Evolutionary conservation across 768 basidiomycete genomes (phyloP).

Genomic region (Hericium rajendrae): DNA sequence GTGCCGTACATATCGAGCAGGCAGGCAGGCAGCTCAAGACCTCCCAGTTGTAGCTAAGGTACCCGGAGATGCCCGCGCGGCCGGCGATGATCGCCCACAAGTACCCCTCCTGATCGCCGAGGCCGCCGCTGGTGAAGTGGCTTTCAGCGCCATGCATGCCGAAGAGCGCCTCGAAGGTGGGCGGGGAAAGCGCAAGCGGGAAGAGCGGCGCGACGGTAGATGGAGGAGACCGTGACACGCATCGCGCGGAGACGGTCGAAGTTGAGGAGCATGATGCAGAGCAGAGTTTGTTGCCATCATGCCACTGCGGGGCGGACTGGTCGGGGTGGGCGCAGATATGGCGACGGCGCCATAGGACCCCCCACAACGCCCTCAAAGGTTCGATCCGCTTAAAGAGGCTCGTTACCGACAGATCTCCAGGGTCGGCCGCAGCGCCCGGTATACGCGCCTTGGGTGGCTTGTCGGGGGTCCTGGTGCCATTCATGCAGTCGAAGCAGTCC

Average conservation of each 20-base stretch:
- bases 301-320: slow-evolving; percentile 30
- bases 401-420: too few relatives aligned
- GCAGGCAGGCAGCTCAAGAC: slow-evolving; percentile 30
- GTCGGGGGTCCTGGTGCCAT: too few relatives aligned
- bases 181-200: slow-evolving; percentile 28
- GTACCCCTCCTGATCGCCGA: slow-evolving; percentile 43
- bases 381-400: too few relatives aligned
- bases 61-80: slow-evolving; percentile 31
- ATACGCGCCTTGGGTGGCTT: too few relatives aligned
- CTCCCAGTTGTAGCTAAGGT: slow-evolving; percentile 37
- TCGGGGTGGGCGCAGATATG: slow-evolving; percentile 35
- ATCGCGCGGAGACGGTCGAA: slow-evolving; percentile 32
- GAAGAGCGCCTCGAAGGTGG: slow-evolving; percentile 34
- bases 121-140: slow-evolving; percentile 33
- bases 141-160: slow-evolving; percentile 29
- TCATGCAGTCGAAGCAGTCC: slow-evolving; percentile 28
- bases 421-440: too few relatives aligned
- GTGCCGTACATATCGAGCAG: slow-evolving; percentile 36
- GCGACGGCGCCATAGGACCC: slow-evolving; percentile 26
- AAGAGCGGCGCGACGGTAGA: slow-evolving; percentile 21
- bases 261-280: slow-evolving; percentile 45
- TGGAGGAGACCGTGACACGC: slow-evolving; percentile 38
- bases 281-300: slow-evolving; percentile 37
- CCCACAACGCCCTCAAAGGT: too few relatives aligned
- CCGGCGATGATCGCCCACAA: slow-evolving; percentile 44